Evolutionary conservation across 2,329 filamentous ascomycete species (phyloP).

Genomic region (Hypomyces rosellus): DNA sequence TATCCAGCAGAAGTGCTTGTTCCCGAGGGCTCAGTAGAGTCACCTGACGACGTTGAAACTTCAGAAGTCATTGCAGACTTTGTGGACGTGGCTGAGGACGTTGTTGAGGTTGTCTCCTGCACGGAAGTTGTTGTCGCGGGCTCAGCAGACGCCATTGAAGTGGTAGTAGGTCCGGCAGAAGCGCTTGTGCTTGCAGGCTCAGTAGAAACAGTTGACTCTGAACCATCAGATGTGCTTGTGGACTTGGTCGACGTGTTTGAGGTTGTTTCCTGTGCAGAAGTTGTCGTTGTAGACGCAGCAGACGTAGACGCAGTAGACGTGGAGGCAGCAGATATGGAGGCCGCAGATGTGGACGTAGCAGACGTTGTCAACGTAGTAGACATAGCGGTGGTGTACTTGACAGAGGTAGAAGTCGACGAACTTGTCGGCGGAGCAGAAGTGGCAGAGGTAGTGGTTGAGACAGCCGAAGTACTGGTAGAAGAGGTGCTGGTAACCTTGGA

Average conservation of each 20-base stretch:
- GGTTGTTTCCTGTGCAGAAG: not conserved
- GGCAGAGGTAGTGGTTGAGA: conserved; percentile 8
- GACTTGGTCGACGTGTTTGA: not conserved
- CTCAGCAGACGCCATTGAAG: not conserved
- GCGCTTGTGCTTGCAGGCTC: not conserved
- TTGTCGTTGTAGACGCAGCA: not conserved
- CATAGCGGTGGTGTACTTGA: conserved; percentile 1
- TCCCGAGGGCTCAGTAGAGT: not conserved
- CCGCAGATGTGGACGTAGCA: not conserved
- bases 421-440: conserved; percentile 7
- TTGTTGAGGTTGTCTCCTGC: not conserved
- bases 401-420: conserved; percentile 4
- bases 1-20: not conserved
- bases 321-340: not conserved
- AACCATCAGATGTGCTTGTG: not conserved
- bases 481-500: conserved; percentile 12
- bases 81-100: not conserved
- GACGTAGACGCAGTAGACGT: not conserved
- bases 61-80: not conserved
- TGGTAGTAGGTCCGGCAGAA: not conserved
- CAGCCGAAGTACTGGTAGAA: conserved; percentile 5
- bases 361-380: conserved; percentile 3
- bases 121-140: not conserved
- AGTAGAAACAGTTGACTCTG: not conserved
- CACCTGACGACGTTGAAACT: not conserved